Percentiles rank a stretch among this genome's conserved stretches.
phyloP scores from a whole-genome alignment of 179 eudicot species.

The Actinidia polygama region DNA sequence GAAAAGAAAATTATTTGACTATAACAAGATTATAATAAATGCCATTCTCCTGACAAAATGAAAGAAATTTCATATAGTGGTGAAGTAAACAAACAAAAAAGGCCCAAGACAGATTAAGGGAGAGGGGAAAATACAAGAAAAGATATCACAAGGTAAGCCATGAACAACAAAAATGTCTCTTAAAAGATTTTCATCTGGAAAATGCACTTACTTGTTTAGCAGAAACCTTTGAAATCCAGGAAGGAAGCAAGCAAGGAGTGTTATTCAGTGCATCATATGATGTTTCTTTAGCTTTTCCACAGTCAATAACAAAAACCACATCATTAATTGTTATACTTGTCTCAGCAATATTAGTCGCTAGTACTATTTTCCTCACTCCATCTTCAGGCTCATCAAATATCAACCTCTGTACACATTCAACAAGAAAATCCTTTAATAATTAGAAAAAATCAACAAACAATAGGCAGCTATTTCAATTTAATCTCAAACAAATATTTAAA shows the following conservation, averaged over 20 bases:
- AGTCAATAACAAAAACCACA: constrained; percentile 83
- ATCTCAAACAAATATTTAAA: background rate
- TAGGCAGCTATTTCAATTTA: background rate
- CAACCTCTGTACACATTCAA: constrained; percentile 54
- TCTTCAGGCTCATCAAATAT: constrained; percentile 78
- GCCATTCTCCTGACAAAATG: background rate
- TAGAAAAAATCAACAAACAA: background rate
- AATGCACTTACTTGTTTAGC: constrained; percentile 68
- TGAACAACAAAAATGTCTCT: background rate
- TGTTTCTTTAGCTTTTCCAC: constrained; percentile 94
- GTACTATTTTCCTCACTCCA: constrained; percentile 82
- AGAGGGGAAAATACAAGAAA: background rate
- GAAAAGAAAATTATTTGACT: background rate
- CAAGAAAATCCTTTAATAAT: background rate
- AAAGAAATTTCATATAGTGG: background rate
- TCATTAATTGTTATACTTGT: constrained; percentile 92
- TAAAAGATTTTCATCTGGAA: background rate
- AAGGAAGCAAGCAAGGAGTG: constrained; percentile 86
- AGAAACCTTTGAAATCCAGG: constrained; percentile 91
- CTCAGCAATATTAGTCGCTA: constrained; percentile 93
- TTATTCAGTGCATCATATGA: constrained; percentile 90
- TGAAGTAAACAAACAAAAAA: background rate
- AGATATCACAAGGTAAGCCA: background rate
- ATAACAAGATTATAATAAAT: constrained; percentile 5
- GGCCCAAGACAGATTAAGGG: background rate